Evolutionary conservation across 2,329 filamentous ascomycete species (phyloP).

Genomic region (Aureobasidium lini): DNA sequence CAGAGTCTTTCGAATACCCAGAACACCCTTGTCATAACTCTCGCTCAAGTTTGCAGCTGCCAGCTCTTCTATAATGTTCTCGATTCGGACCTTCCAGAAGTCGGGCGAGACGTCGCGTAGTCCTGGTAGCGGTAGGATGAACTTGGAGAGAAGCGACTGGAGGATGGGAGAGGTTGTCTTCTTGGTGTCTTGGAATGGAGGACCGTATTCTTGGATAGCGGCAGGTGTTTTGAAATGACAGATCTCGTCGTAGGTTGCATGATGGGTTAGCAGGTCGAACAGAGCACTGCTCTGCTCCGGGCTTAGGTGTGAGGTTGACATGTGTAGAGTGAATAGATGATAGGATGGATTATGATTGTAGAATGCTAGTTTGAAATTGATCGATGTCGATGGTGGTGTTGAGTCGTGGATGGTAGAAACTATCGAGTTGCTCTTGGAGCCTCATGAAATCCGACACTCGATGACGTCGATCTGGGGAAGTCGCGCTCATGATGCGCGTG

Average conservation of each 20-base stretch:
- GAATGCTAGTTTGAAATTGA: background rate
- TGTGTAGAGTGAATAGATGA: background rate
- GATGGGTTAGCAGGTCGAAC: constrained; percentile 48
- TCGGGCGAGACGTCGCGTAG: constrained; percentile 53
- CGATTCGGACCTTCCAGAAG: constrained; percentile 59
- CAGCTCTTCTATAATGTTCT: constrained; percentile 53
- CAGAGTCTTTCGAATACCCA: constrained; percentile 68
- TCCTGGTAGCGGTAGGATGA: constrained; percentile 60
- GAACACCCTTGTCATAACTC: constrained; percentile 70
- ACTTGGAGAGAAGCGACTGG: constrained; percentile 58
- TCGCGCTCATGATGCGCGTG: background rate
- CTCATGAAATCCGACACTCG: background rate
- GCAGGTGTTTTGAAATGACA: constrained; percentile 60
- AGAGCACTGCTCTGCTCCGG: constrained; percentile 42
- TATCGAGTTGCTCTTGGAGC: background rate
- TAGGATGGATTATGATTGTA: background rate
- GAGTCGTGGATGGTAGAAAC: background rate
- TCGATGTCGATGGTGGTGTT: background rate
- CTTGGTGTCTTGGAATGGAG: constrained; percentile 52
- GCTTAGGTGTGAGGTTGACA: constrained; percentile 6
- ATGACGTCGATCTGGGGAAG: background rate
- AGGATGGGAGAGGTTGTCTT: constrained; percentile 54
- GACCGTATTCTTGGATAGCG: constrained; percentile 60
- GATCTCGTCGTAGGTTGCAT: constrained; percentile 57
- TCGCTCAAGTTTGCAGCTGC: constrained; percentile 65